These are phyloP conservation scores for Emiliania huxleyi DNA, from an alignment of 78 protist species.

Conservation along the genomic window DNA sequence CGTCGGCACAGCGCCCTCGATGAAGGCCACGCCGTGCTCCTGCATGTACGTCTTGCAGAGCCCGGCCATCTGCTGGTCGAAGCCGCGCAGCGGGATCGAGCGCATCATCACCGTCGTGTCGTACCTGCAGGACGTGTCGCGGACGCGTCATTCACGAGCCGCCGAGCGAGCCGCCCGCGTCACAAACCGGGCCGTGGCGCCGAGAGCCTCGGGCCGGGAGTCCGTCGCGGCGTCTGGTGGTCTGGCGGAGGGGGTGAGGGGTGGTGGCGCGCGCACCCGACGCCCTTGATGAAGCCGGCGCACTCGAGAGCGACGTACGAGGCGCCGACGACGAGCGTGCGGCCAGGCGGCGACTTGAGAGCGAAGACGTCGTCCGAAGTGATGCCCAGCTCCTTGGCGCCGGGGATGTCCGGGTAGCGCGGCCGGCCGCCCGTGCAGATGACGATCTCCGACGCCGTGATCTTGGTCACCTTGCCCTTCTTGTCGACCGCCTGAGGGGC, in stretches of 20 bases:
- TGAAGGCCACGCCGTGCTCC: constrained; percentile 64
- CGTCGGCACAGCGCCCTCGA: constrained; percentile 44
- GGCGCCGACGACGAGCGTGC: constrained; percentile 86
- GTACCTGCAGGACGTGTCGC: too few relatives aligned
- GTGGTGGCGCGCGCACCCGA: too few relatives aligned
- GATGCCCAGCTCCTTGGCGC: constrained; percentile 78
- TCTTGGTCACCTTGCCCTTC: background rate
- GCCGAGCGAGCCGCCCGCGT: background rate
- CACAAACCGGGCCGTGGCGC: too few relatives aligned
- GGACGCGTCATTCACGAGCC: too few relatives aligned
- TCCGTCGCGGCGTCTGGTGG: too few relatives aligned
- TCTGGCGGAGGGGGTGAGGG: too few relatives aligned
- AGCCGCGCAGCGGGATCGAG: constrained; percentile 83
- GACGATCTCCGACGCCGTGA: constrained; percentile 49
- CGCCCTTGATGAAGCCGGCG: constrained; percentile 81
- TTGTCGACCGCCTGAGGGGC: constrained; percentile 5
- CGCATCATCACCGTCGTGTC: constrained; percentile 69
- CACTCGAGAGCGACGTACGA: constrained; percentile 90
- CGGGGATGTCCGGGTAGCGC: constrained; percentile 67
- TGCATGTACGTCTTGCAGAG: constrained; percentile 68
- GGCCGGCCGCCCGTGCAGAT: constrained; percentile 91
- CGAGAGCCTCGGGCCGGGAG: too few relatives aligned
- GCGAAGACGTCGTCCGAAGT: constrained; percentile 90
- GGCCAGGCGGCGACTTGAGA: constrained; percentile 74
- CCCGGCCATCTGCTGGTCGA: constrained; percentile 84